These are phyloP conservation scores for Globisporangium spinosum DNA, from an alignment of 352 stramenopile genomes.

Conservation along the genomic window DNA sequence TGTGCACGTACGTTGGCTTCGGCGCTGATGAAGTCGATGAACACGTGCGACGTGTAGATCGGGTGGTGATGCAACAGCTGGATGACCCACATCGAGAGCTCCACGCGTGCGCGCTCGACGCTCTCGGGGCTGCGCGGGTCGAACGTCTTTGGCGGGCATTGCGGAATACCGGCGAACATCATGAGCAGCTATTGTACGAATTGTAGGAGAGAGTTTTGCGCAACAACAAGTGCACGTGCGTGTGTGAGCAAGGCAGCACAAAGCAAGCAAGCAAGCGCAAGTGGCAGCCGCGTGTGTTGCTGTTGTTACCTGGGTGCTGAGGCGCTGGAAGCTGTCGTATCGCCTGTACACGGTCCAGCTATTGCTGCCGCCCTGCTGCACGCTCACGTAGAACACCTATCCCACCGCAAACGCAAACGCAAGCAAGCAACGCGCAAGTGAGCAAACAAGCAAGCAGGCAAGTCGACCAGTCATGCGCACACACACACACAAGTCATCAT, in stretches of 20 bases:
- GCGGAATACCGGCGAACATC: conserved; percentile 69
- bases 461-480: not conserved
- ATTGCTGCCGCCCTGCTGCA: conserved; percentile 61
- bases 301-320: conserved; percentile 46
- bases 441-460: conserved; percentile 13
- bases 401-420: not conserved
- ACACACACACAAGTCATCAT: not conserved
- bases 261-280: conserved; percentile 6
- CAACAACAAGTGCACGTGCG: conserved; percentile 1
- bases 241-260: not conserved
- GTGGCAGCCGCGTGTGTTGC: not conserved
- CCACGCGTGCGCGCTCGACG: conserved; percentile 66
- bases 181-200: conserved; percentile 34
- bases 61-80: conserved; percentile 73
- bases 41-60: conserved; percentile 81
- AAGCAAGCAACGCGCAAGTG: not conserved
- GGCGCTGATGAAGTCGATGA: conserved; percentile 76
- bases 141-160: conserved; percentile 50
- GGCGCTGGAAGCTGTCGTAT: conserved; percentile 72
- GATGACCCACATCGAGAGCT: conserved; percentile 80
- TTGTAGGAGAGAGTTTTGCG: not conserved
- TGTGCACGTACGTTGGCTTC: conserved; percentile 60
- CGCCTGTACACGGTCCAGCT: conserved; percentile 77
- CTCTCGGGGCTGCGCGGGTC: conserved; percentile 64
- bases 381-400: conserved; percentile 71